Evolutionary conservation across 768 basidiomycete genomes (phyloP).

Genomic region (Podaxis mareebaensis): DNA sequence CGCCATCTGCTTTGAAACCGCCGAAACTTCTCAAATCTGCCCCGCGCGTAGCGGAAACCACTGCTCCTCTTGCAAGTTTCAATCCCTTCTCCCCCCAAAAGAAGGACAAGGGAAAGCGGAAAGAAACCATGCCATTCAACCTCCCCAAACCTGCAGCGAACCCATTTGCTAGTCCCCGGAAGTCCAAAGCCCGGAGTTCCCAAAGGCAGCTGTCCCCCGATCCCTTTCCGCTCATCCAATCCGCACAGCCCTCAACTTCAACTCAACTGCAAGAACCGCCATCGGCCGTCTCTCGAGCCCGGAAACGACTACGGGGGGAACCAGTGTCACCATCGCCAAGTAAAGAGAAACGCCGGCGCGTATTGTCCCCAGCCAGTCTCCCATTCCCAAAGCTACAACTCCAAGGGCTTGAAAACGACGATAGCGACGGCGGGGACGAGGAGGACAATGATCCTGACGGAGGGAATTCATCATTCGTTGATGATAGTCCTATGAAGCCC

Average conservation of each 20-base stretch:
- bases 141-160: constrained; percentile 33
- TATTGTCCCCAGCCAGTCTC: constrained; percentile 40
- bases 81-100: constrained; percentile 85
- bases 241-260: constrained; percentile 20
- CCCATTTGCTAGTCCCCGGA: constrained; percentile 46
- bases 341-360: constrained; percentile 71
- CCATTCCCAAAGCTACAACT: constrained; percentile 36
- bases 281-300: constrained; percentile 62
- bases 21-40: constrained; percentile 43
- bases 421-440: constrained; percentile 32
- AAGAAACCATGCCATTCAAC: constrained; percentile 15
- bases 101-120: constrained; percentile 50
- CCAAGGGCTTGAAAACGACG: constrained; percentile 22
- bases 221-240: constrained; percentile 38
- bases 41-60: constrained; percentile 51
- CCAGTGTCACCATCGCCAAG: constrained; percentile 81
- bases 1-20: constrained; percentile 30
- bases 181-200: constrained; percentile 28
- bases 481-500: constrained; percentile 71
- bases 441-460: constrained; percentile 32
- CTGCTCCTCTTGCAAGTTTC: constrained; percentile 53
- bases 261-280: constrained; percentile 26
- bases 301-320: constrained; percentile 81
- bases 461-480: constrained; percentile 53
- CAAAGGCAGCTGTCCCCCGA: constrained; percentile 31